Evolutionary conservation across 331 rosid species (phyloP).

Genomic region (Rosa hybrid): DNA sequence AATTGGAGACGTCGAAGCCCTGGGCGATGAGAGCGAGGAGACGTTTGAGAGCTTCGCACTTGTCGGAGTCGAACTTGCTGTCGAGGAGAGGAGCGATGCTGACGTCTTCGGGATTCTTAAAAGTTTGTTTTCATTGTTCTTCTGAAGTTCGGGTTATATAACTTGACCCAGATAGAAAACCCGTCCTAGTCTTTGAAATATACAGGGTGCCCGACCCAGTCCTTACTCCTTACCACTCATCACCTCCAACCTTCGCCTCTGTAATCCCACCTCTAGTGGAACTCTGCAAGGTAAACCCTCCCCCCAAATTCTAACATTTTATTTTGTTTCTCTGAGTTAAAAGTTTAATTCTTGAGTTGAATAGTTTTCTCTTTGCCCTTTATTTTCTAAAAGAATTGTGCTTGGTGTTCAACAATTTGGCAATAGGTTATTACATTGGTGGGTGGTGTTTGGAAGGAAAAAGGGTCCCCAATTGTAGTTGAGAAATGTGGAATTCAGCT

Average conservation of each 20-base stretch:
- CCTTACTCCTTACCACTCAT: no score
- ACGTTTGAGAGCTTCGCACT: conserved; percentile 95
- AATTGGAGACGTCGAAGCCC: conserved; percentile 88
- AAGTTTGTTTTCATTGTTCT: no score
- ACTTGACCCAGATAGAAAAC: no score
- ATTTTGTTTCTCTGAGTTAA: not conserved
- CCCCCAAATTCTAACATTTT: not conserved
- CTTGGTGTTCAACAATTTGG: not conserved
- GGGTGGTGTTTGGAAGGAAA: not conserved
- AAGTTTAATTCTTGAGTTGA: not conserved
- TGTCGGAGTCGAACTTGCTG: conserved; percentile 93
- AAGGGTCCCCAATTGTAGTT: not conserved
- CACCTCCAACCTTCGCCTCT: not conserved
- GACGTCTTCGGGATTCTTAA: conserved; percentile 65
- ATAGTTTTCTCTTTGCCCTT: not conserved
- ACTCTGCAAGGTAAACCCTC: not conserved
- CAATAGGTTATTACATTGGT: not conserved
- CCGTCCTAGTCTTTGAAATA: no score
- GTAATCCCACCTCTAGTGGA: not conserved
- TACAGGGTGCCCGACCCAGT: not conserved
- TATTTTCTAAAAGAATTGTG: not conserved
- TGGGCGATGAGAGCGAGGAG: conserved; percentile 95
- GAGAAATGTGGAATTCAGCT: not conserved
- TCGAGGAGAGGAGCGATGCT: conserved; percentile 81
- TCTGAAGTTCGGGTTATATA: no score